Conservation (phyloP, 345 rosid genomes). For the Arabis alpina region DNA sequence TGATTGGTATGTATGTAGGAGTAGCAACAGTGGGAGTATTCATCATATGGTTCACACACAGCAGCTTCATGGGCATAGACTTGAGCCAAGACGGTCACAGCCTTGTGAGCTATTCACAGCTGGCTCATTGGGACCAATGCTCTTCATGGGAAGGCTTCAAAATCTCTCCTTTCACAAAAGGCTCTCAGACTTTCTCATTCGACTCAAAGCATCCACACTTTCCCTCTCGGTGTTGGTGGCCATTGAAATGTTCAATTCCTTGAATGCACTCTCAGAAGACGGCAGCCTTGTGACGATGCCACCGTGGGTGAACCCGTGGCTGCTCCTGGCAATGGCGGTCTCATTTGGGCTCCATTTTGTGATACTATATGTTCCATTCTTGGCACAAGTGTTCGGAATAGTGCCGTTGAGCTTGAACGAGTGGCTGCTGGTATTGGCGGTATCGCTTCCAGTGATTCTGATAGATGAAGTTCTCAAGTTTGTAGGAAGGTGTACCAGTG, state of each 20-base stretch:
- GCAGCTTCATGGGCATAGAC: conserved; percentile 77
- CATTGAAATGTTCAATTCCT: conserved; percentile 97
- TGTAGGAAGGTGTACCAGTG: conserved; percentile 70
- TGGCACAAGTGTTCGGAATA: conserved; percentile 78
- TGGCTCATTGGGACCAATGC: conserved; percentile 84
- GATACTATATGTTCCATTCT: conserved; percentile 86
- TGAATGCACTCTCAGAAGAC: conserved; percentile 93
- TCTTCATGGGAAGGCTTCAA: conserved; percentile 72
- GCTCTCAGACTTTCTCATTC: conserved; percentile 55
- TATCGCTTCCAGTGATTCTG: conserved; percentile 78
- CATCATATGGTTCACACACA: conserved; percentile 89
- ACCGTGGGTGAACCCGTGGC: conserved; percentile 86
- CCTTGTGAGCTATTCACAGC: conserved; percentile 81
- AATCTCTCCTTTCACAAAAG: conserved; percentile 77
- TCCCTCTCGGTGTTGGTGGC: conserved; percentile 92
- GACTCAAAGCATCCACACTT: conserved; percentile 79
- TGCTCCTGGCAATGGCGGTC: conserved; percentile 77
- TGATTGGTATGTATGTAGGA: conserved; percentile 93
- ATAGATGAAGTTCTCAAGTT: conserved; percentile 86
- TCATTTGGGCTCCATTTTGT: conserved; percentile 85
- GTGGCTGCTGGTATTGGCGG: conserved; percentile 85
- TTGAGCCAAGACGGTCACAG: conserved; percentile 93
- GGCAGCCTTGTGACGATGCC: conserved; percentile 88
- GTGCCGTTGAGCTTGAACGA: conserved; percentile 88
- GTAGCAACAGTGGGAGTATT: conserved; percentile 91